Percentiles rank a stretch among this genome's conserved stretches.
These are phyloP conservation scores for Jaenimonas drosophilae DNA, from an alignment of 208 protist species.

Conservation along the genomic window DNA sequence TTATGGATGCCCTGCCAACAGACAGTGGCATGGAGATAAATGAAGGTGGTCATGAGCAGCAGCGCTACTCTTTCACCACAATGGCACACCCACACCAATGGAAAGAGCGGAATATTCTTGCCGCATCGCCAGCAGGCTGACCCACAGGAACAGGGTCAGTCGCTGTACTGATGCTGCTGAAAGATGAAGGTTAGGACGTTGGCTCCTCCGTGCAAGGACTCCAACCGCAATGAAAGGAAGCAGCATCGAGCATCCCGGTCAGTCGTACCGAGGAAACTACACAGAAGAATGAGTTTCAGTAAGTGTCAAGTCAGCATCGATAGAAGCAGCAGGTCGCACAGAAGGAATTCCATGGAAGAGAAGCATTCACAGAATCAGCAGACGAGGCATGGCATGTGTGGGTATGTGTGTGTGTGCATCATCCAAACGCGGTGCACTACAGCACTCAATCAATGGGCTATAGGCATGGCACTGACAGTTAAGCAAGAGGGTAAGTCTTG, in stretches of 20 bases:
- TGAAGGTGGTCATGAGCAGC: too few species aligned
- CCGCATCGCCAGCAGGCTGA: not conserved
- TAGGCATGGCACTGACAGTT: not conserved
- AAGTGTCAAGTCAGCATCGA: not conserved
- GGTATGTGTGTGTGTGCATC: conserved; percentile 13
- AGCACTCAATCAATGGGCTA: too few species aligned
- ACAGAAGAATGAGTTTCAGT: not conserved
- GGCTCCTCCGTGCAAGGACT: not conserved
- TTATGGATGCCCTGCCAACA: too few species aligned
- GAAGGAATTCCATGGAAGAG: conserved; percentile 1
- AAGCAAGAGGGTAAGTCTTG: not conserved
- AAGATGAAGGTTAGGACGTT: not conserved
- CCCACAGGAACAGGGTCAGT: not conserved
- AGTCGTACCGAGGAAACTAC: not conserved
- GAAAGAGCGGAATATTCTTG: not conserved
- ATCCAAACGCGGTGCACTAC: not conserved
- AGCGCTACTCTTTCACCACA: too few species aligned
- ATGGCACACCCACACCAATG: not conserved
- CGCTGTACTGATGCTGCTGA: conserved; percentile 1
- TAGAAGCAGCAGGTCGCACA: not conserved
- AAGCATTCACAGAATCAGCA: not conserved
- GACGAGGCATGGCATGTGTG: conserved; percentile 1
- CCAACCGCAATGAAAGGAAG: not conserved
- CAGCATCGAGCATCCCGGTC: not conserved
- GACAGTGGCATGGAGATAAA: too few species aligned